Percentiles rank a stretch among this genome's conserved stretches.
These are phyloP conservation scores for Balansia obtecta DNA, from an alignment of 2,329 filamentous ascomycete genomes.

Conservation along the genomic window DNA sequence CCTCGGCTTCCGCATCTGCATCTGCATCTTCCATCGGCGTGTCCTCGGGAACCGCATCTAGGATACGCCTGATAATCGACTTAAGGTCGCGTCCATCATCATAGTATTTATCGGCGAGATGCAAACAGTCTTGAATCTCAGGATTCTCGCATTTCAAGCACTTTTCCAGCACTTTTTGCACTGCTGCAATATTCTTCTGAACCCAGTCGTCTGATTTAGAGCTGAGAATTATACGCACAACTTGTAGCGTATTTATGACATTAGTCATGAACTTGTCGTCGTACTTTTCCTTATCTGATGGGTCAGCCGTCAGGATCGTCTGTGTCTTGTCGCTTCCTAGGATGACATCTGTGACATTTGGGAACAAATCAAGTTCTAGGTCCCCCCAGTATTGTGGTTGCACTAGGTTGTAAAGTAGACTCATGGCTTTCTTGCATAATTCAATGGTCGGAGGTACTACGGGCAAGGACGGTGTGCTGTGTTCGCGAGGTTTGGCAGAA, in stretches of 20 bases:
- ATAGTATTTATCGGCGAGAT: conserved; percentile 56
- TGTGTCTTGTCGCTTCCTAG: conserved; percentile 68
- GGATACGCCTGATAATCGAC: conserved; percentile 66
- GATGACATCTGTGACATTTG: conserved; percentile 78
- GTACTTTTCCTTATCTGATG: conserved; percentile 55
- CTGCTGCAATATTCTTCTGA: conserved; percentile 56
- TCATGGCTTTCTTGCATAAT: conserved; percentile 73
- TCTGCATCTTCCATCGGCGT: conserved; percentile 59
- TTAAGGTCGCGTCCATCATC: conserved; percentile 60
- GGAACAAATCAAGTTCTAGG: conserved; percentile 80
- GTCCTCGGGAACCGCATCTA: conserved; percentile 79
- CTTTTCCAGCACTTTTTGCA: conserved; percentile 87
- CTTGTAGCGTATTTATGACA: conserved; percentile 88
- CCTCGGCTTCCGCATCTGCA: conserved; percentile 73
- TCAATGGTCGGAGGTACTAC: conserved; percentile 52
- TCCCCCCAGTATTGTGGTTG: conserved; percentile 86
- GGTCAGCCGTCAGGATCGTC: conserved; percentile 44
- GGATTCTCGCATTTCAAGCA: conserved; percentile 76
- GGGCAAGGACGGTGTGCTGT: conserved; percentile 29
- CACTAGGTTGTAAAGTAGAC: conserved; percentile 70
- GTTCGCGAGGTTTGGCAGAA: conserved; percentile 52
- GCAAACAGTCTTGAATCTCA: conserved; percentile 87
- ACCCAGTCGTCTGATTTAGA: conserved; percentile 89
- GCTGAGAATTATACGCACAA: conserved; percentile 80
- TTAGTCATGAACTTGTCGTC: conserved; percentile 75